These are phyloP conservation scores for Podaxis pistillaris DNA, from an alignment of 768 basidiomycete genomes.

Conservation along the genomic window DNA sequence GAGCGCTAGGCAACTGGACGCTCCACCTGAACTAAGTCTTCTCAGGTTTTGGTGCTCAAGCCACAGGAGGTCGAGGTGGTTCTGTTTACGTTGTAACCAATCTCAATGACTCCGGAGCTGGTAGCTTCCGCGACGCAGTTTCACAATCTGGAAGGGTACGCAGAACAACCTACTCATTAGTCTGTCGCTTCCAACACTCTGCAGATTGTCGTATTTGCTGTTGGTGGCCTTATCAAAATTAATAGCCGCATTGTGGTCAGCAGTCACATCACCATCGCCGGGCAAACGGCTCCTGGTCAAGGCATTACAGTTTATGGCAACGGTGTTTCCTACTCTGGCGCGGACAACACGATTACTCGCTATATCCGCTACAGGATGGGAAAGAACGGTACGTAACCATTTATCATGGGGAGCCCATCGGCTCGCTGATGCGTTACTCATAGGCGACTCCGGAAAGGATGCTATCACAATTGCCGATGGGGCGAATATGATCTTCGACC, in stretches of 20 bases:
- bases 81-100: constrained; percentile 34
- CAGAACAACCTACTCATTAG: not conserved
- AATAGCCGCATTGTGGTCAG: constrained; percentile 29
- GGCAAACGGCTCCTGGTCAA: constrained; percentile 36
- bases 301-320: constrained; percentile 38
- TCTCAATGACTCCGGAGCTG: constrained; percentile 32
- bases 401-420: not conserved
- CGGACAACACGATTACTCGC: constrained; percentile 28
- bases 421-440: not conserved
- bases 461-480: constrained; percentile 33
- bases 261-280: constrained; percentile 29
- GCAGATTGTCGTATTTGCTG: constrained; percentile 33
- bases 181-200: not conserved
- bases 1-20: not conserved
- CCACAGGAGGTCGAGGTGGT: constrained; percentile 32
- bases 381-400: constrained; percentile 19
- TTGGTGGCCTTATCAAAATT: constrained; percentile 33
- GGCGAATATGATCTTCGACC: constrained; percentile 35
- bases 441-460: constrained; percentile 33
- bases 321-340: constrained; percentile 30
- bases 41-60: constrained; percentile 31
- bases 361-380: constrained; percentile 32
- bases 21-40: not conserved
- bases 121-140: constrained; percentile 35
- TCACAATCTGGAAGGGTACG: constrained; percentile 28